A percentile compares a stretch with the other conserved stretches of the same genome.
phyloP scores from a whole-genome alignment of 2,329 filamentous ascomycete species.

The Microdochium paspali region DNA sequence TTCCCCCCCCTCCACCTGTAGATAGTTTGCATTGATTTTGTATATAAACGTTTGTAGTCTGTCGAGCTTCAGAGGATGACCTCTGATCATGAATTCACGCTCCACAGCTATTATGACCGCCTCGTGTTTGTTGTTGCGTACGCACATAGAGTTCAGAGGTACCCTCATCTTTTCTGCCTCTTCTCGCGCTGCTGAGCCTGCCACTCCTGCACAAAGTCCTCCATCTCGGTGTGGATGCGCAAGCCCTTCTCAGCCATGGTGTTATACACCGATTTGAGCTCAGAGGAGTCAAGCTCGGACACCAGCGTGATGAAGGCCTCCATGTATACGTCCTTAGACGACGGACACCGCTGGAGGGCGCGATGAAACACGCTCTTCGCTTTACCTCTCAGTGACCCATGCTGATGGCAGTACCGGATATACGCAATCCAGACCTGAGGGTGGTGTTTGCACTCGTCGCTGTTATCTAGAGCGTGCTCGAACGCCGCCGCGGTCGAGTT shows the following conservation, averaged over 20 bases:
- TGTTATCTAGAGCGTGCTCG: constrained; percentile 37
- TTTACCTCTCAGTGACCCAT: constrained; percentile 11
- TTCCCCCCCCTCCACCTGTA: too few relatives aligned
- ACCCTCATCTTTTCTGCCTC: too few relatives aligned
- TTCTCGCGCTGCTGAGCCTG: constrained; percentile 11
- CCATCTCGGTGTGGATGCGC: constrained; percentile 40
- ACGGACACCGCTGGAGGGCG: constrained; percentile 25
- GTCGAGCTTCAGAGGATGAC: too few relatives aligned
- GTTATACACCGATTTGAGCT: constrained; percentile 37
- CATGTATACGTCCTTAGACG: constrained; percentile 39
- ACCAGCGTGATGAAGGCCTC: constrained; percentile 38
- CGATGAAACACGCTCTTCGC: constrained; percentile 20
- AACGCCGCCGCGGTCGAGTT: constrained; percentile 42
- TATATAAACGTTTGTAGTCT: too few relatives aligned
- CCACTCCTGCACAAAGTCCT: constrained; percentile 32
- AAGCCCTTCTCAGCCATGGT: constrained; percentile 39
- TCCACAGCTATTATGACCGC: too few relatives aligned
- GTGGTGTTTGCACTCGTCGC: constrained; percentile 25
- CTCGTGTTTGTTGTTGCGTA: too few relatives aligned
- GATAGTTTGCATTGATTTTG: too few relatives aligned
- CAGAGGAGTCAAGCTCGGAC: constrained; percentile 32
- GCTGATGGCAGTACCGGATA: constrained; percentile 32
- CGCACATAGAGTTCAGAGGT: neutral
- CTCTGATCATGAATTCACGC: too few relatives aligned
- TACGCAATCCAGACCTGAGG: constrained; percentile 39